Conservation (phyloP, 2,329 filamentous ascomycete species). For the Phaeomoniella chlamydospora region DNA sequence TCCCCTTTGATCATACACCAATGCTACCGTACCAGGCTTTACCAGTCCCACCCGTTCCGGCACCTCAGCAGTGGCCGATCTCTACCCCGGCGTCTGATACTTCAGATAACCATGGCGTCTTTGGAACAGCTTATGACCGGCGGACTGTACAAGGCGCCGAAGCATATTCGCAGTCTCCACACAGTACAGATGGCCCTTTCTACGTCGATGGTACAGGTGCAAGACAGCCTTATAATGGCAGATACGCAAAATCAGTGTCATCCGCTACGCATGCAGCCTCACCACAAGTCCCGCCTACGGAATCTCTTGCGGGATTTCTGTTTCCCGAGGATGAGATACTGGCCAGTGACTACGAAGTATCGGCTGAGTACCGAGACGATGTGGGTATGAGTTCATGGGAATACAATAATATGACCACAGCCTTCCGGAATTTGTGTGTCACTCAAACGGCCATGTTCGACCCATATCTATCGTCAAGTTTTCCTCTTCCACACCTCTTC, state of each 20-base stretch:
- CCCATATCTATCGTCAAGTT: conserved; percentile 16
- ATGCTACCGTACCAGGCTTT: background rate
- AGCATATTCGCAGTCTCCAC: background rate
- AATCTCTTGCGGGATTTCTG: background rate
- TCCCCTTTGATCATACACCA: background rate
- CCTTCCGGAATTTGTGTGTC: conserved; percentile 18
- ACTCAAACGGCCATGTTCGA: conserved; percentile 15
- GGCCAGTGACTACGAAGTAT: background rate
- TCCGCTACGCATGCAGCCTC: background rate
- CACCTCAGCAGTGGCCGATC: background rate
- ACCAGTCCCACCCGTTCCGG: background rate
- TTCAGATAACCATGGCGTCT: no score
- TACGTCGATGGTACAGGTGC: background rate
- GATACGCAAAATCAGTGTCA: background rate
- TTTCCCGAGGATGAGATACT: background rate
- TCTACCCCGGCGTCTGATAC: background rate
- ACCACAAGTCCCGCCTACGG: background rate
- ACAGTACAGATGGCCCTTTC: background rate
- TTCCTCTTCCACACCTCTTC: conserved; percentile 14
- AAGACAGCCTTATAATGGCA: background rate
- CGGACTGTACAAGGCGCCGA: background rate
- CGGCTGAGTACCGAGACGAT: background rate
- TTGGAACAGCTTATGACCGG: no score
- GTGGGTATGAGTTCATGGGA: conserved; percentile 3
- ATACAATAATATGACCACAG: conserved; percentile 15